Conservation (phyloP, 106 monocot species). For the Acorus gramineus region DNA sequence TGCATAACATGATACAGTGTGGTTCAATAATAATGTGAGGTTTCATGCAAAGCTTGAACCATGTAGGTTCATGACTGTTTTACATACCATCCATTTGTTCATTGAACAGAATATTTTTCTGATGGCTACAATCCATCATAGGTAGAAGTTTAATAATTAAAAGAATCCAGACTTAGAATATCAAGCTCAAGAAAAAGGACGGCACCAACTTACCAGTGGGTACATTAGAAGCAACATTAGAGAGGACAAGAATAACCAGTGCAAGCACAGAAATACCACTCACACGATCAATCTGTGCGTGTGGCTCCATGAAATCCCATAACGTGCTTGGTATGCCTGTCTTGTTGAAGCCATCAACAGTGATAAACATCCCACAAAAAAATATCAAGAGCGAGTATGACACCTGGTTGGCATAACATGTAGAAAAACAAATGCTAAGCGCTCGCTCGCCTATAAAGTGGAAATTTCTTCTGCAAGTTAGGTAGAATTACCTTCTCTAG, state of each 20-base stretch:
- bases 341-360: conserved; percentile 74
- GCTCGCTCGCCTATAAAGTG: not conserved
- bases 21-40: too few relatives aligned
- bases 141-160: not conserved
- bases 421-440: not conserved
- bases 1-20: too few relatives aligned
- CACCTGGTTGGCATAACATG: conserved; percentile 26
- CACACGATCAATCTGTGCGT: conserved; percentile 43
- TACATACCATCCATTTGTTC: too few relatives aligned
- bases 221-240: conserved; percentile 89
- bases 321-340: conserved; percentile 69
- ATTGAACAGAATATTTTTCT: too few relatives aligned
- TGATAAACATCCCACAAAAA: conserved; percentile 94
- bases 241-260: conserved; percentile 66
- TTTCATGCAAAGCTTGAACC: too few relatives aligned
- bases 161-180: too few relatives aligned
- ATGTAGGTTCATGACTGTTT: too few relatives aligned
- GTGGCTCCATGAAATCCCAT: conserved; percentile 77
- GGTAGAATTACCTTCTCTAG: conserved; percentile 59
- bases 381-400: conserved; percentile 79
- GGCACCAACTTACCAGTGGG: conserved; percentile 47
- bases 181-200: not conserved
- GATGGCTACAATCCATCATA: too few relatives aligned
- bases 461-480: too few relatives aligned
- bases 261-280: conserved; percentile 44